Base-by-base conservation (phyloP, 352 stramenopile genomes). In the Pythium rishiriense region DNA sequence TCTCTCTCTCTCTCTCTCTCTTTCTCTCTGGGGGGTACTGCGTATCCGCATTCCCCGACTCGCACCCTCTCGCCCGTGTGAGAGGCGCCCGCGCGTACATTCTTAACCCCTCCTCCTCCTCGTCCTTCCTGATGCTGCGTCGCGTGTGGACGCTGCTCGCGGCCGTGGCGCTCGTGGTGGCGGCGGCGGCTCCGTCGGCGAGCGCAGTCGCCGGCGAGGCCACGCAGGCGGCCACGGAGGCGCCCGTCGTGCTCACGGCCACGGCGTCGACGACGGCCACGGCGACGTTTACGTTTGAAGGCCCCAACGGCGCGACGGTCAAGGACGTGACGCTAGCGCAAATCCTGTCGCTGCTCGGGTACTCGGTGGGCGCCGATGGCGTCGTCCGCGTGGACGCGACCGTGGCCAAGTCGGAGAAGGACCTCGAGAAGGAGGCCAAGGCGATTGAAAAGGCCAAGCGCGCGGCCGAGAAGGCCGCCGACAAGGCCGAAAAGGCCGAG, bases 311-410 rank as follows among this genome's bases (percentile, higher is more conserved):
- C 28, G 31, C 45, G 51, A 61, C 10, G 26, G 21, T 60, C 24
- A 17, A 37, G 9, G 46, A 61, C 43, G 42, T 61, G 28, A 62
- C 60, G 42, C 60, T 67, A 6, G 42, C 60, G 24, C 50, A 67
- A 45, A 67, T 67, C 43, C 60, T 67, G 29, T 45, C 60, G 22
- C 22, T 61, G 29, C 31, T 67, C 39, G 60, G 60, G 48, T 67
- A 67, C 51, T 31, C 47, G 24, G 60, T 67, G 28, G 60, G 54
- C 22, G 39, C 47, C 42, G 53, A 46, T 28, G 41, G 53, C 43
- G 39, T 67, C 42, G 60, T 67, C 29, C 41, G 41, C n/a, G n/a
- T 54, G n/a, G 60, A 67, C 43, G 31, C 41, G 21, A 57, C 45
- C 6, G 31, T 67, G 11, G 29, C 22, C 50, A 59, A 60, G 50